Evolutionary conservation across 1,284 basidiomycete species (phyloP).

Genomic region (Omphalotus olearius): DNA sequence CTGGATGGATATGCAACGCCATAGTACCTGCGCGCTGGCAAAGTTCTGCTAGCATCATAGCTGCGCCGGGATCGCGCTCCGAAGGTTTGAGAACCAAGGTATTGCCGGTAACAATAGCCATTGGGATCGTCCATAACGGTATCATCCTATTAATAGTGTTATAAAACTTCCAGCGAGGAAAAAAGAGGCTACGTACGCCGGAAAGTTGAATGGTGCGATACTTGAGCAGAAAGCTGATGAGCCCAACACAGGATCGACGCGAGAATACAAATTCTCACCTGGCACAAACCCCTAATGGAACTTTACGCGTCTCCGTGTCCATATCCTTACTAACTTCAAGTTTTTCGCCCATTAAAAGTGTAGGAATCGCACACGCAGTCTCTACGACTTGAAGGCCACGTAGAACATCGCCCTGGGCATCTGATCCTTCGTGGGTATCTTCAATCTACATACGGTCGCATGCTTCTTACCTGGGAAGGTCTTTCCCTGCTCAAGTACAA

Average conservation of each 20-base stretch:
- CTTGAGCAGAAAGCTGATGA: background rate
- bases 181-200: constrained; percentile 1
- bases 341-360: constrained; percentile 6
- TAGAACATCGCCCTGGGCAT: constrained; percentile 9
- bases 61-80: constrained; percentile 6
- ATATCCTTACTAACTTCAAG: constrained; percentile 6
- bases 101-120: constrained; percentile 8
- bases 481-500: constrained; percentile 10
- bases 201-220: constrained; percentile 9
- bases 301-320: constrained; percentile 5
- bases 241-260: background rate
- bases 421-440: background rate
- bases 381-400: constrained; percentile 9
- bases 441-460: background rate
- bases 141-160: constrained; percentile 1
- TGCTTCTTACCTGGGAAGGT: background rate
- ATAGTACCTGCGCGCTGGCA: constrained; percentile 7
- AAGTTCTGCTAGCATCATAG: constrained; percentile 7
- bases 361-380: constrained; percentile 8
- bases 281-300: constrained; percentile 7
- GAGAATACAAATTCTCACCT: background rate
- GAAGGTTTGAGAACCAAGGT: constrained; percentile 8
- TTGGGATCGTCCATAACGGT: constrained; percentile 7
- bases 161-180: background rate
- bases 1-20: background rate